Evolutionary conservation across 352 stramenopile species (phyloP).

Genomic region (Globisporangium perplexum): DNA sequence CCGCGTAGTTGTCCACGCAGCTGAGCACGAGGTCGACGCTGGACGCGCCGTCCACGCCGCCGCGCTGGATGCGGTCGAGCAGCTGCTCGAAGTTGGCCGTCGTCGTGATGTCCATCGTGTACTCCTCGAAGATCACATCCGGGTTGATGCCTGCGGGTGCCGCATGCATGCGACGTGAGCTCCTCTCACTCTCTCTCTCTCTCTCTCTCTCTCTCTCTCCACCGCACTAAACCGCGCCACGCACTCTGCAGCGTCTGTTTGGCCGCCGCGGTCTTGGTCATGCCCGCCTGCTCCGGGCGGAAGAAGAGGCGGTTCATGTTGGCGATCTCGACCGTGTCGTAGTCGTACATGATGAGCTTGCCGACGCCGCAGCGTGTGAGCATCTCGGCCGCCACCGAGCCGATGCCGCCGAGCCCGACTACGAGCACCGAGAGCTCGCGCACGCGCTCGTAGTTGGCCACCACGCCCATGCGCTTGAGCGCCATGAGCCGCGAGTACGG

Average conservation of each 20-base stretch:
- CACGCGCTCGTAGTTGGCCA: conserved; percentile 87
- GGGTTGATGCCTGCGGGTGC: conserved; percentile 74
- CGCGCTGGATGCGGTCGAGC: conserved; percentile 66
- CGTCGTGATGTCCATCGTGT: conserved; percentile 86
- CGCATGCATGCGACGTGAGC: neutral
- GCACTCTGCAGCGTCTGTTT: conserved; percentile 84
- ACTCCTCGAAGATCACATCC: conserved; percentile 84
- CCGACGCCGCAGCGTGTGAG: conserved; percentile 86
- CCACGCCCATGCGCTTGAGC: conserved; percentile 88
- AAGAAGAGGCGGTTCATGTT: conserved; percentile 93
- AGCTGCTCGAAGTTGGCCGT: conserved; percentile 83
- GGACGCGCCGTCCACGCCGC: conserved; percentile 44
- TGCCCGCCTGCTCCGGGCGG: conserved; percentile 76
- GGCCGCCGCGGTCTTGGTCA: conserved; percentile 84
- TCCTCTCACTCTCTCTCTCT: neutral
- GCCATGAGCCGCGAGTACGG: conserved; percentile 89
- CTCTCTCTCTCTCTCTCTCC: too few species aligned
- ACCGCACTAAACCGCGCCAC: too few species aligned
- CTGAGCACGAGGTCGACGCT: conserved; percentile 82
- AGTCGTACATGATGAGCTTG: conserved; percentile 87
- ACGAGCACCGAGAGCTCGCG: conserved; percentile 75
- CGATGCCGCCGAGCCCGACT: conserved; percentile 82
- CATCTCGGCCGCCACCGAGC: conserved; percentile 87
- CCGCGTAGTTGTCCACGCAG: conserved; percentile 90
- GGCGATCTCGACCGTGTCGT: conserved; percentile 86